A percentile compares a stretch with the other conserved stretches of the same genome.
phyloP scores from a whole-genome alignment of 176 grass and related monocot genomes.

The Oryza coarctata region DNA sequence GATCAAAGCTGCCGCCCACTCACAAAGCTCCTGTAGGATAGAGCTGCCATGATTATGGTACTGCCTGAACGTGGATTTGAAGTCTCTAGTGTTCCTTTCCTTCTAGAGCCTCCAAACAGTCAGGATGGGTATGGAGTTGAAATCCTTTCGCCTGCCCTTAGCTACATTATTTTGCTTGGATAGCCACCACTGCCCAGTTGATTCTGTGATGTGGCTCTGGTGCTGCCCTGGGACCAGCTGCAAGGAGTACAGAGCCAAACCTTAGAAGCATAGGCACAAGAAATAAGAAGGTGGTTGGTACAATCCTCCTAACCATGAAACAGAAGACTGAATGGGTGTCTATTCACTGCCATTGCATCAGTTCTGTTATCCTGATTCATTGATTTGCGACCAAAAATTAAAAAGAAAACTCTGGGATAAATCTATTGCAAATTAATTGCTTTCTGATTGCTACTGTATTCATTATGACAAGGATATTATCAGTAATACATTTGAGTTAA shows the following conservation, averaged over 20 bases:
- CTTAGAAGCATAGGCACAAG: too few species aligned
- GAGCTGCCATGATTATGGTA: neutral
- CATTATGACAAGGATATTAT: neutral
- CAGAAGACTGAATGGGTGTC: neutral
- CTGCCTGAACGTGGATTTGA: neutral
- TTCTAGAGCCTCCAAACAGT: neutral
- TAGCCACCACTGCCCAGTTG: neutral
- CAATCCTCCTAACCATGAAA: neutral
- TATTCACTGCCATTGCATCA: too few species aligned
- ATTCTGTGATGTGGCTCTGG: neutral
- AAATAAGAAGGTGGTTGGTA: neutral
- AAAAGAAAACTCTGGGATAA: neutral
- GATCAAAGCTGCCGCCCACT: neutral
- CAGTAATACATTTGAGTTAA: conserved; percentile 1
- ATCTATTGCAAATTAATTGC: neutral
- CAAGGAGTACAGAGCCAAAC: neutral
- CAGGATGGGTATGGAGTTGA: neutral
- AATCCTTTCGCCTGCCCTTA: neutral
- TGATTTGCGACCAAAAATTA: neutral
- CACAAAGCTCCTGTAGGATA: neutral
- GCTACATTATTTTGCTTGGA: neutral
- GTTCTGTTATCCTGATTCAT: neutral
- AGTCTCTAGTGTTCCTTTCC: neutral
- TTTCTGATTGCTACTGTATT: neutral
- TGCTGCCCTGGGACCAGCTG: neutral